A percentile compares a stretch with the other conserved stretches of the same genome.
phyloP scores from a whole-genome alignment of 441 rosid genomes.

The Jatropha multifida region DNA sequence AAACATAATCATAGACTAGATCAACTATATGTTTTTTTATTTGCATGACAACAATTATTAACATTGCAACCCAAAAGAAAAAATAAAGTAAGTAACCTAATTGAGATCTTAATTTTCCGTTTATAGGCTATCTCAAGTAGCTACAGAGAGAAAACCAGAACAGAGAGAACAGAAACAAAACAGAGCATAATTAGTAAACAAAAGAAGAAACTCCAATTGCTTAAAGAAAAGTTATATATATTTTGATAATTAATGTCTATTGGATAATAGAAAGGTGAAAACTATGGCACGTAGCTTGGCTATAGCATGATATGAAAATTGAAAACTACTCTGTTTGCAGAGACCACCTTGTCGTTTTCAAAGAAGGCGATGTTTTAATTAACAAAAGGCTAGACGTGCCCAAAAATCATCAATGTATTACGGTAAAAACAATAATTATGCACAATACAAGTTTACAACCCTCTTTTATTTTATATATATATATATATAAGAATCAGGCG shows the following conservation, averaged over 20 bases:
- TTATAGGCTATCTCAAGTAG: conserved; percentile 27
- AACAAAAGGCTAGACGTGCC: conserved; percentile 44
- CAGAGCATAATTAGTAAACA: neutral
- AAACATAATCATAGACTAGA: conserved; percentile 43
- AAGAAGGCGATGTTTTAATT: conserved; percentile 26
- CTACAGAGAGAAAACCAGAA: neutral
- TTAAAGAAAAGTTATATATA: neutral
- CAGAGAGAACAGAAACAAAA: neutral
- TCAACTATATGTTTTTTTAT: conserved; percentile 35
- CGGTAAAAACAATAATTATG: conserved; percentile 34
- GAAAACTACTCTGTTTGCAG: conserved; percentile 26
- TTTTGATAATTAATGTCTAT: neutral
- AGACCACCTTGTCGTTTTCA: conserved; percentile 33
- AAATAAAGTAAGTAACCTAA: neutral
- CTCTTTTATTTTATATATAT: too few species aligned
- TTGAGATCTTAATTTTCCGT: conserved; percentile 23
- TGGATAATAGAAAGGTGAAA: conserved; percentile 20
- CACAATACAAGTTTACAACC: conserved; percentile 24
- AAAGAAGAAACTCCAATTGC: neutral
- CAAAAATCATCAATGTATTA: conserved; percentile 38
- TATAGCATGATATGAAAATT: neutral
- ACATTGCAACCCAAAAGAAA: neutral
- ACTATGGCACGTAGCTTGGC: conserved; percentile 3
- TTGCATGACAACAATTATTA: conserved; percentile 40
- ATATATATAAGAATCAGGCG: conserved; percentile 45